Evolutionary conservation across 2,329 filamentous ascomycete genomes (phyloP), one percentile per base, ranked within the genome.

Genomic region (Sarocladium kiliense): DNA sequence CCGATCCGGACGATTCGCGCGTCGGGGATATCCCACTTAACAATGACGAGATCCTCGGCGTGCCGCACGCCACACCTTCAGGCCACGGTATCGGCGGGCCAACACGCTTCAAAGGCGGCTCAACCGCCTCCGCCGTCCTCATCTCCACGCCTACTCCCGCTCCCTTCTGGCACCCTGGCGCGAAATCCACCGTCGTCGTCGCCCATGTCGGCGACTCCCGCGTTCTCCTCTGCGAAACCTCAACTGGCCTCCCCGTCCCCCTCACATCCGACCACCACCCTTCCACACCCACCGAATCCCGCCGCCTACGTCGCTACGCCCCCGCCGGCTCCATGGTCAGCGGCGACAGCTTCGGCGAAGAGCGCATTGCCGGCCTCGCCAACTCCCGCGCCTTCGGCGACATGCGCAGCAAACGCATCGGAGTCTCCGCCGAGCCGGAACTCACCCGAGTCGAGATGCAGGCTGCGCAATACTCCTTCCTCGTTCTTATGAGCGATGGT

Each of bases 311-410:
- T 44, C 86, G 92, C 50, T 97, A 92, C 67, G 89, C 91, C 1
- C 74, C 75, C 34, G 84, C 88, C 27, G 87, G 78, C 25, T 80
- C 87, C 2, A 93, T 97, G 67, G 87, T 96, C 18, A 94, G 93
- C 23, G 73, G 71, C 0, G 94, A 99, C 72, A 95, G 90, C 32
- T 99, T 99, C 69, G 94, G 94, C 66, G 94, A 99, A 73, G 92
- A 97, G 72, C 91, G 94, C 62, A 94, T 99, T 70, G 86, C 86
- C 14, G 93, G 94, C 0, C 80, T 99, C 0, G 94, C 94, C 62
- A 99, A 99, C 73, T 95, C 90, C 30, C 88, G 94, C 27, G 82
- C 94, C 3, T 97, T 99, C 67, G 94, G 94, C 25, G 94, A 99
- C 74, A 91, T 97, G 73, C 81, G 82, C 32, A 89, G 86, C 56